Conservation (phyloP, 2,329 filamentous ascomycete genomes). For the Elsinoe perseae region DNA sequence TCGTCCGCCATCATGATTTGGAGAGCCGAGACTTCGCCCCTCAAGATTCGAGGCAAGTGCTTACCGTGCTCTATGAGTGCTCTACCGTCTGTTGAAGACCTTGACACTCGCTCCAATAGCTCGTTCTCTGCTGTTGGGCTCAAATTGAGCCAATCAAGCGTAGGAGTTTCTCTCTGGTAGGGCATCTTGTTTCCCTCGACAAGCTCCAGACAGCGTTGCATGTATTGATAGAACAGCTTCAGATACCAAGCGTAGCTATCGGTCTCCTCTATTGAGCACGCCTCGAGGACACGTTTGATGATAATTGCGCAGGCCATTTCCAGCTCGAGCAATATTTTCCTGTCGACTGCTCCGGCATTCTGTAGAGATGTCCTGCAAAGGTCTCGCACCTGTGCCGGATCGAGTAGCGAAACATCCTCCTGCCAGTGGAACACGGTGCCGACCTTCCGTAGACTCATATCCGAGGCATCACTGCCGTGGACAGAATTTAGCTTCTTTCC, state of each 20-base stretch:
- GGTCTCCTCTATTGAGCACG: background rate
- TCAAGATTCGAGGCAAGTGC: background rate
- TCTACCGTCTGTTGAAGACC: background rate
- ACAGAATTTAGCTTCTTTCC: background rate
- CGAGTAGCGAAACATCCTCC: background rate
- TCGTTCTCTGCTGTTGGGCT: background rate
- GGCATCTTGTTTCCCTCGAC: background rate
- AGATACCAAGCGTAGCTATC: background rate
- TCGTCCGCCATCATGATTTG: constrained; percentile 17
- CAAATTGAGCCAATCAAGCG: background rate
- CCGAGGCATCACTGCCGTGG: background rate
- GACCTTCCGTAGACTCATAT: background rate
- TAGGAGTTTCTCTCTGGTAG: background rate
- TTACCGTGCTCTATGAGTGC: background rate
- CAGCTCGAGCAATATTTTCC: background rate
- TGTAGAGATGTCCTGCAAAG: background rate
- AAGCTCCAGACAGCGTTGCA: background rate
- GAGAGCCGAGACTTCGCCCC: background rate
- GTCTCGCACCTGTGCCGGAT: background rate
- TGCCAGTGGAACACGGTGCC: background rate
- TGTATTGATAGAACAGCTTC: background rate
- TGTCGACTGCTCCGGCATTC: background rate
- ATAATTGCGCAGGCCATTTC: background rate
- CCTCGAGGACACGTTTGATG: background rate
- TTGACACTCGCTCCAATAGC: background rate